Base-by-base conservation (phyloP, 164 flowering plant species). In the Magnolia officinalis region DNA sequence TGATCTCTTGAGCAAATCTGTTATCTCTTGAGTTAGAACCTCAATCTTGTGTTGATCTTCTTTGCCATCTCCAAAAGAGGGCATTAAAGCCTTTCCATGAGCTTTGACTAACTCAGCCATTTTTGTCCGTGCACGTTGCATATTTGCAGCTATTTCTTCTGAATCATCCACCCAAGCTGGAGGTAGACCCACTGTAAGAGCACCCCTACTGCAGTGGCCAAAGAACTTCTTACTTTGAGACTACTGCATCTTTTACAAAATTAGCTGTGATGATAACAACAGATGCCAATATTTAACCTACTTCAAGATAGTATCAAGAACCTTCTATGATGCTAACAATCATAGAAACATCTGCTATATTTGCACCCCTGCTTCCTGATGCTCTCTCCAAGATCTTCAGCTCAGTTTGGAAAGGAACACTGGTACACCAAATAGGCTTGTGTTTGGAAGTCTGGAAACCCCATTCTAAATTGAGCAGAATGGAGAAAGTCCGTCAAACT, bases 141-240 rank as follows among this genome's bases (percentile, higher is more conserved):
- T 83, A 85, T 91, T 85, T 49, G 85, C 85, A 29, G 94, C 73
- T 77, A 96, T 88, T 83, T 94, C 98, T 85, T 96, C 99, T 49
- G 96, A 96, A 16, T 87, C 85, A 89, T 96, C 99, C 76, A 96
- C 99, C 99, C 99, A 95, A 84, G 90, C 93, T 79, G 99, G 99
- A 75, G 99, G 99, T 74, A 95, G 81, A 79, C 97, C 99, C 31
- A 92, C 87, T 61, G 93, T 85, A 77, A 89, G 77, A 80, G 92
- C 88, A 82, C 88, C 93, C 74, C 83, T 85, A 84, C 97, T 90
- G 90, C 84, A 85, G 59, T 71, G 77, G 58, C 77, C 18, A 68
- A 81, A 80, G 49, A 59, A 45, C 18, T 74, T 50, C 29, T 24
- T 10, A 52, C 23, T 64, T 8, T 64, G 8, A 64, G 67, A 20